These are phyloP conservation scores for Multifurca ochricompacta DNA, from an alignment of 768 basidiomycete species.

Conservation along the genomic window DNA sequence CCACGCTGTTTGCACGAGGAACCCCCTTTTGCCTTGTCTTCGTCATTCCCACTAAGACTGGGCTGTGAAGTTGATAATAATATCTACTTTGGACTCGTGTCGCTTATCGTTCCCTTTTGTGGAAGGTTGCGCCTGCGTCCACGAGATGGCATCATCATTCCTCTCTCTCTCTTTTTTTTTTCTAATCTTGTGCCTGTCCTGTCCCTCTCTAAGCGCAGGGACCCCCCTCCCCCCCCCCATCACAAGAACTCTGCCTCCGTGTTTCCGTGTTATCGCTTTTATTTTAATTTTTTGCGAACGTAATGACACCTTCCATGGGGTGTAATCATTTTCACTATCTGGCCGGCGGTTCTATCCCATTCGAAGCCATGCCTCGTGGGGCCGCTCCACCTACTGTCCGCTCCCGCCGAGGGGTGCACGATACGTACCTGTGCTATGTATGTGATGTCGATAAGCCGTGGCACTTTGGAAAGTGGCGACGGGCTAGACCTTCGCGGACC, in stretches of 20 bases:
- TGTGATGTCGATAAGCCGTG: constrained; percentile 13
- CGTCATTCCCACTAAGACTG: not conserved
- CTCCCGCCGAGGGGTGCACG: not conserved
- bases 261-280: not conserved
- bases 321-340: not conserved
- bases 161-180: not conserved
- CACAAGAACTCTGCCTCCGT: not conserved
- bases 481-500: not conserved
- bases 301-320: not conserved
- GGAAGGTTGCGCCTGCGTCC: constrained; percentile 10
- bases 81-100: not conserved
- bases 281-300: not conserved
- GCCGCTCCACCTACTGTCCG: not conserved
- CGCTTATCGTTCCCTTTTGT: not conserved
- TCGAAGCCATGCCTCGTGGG: constrained; percentile 8
- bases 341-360: not conserved
- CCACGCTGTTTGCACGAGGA: constrained; percentile 10
- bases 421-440: not conserved
- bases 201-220: not conserved
- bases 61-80: too few species aligned
- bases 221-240: not conserved
- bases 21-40: not conserved
- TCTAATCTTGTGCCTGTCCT: not conserved
- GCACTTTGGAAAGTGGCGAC: too few species aligned
- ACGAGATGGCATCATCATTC: constrained; percentile 4